Evolutionary conservation across 2,329 filamentous ascomycete species (phyloP), one percentile per base, ranked within the genome.

Genomic region (Ceratocystis albifundus): DNA sequence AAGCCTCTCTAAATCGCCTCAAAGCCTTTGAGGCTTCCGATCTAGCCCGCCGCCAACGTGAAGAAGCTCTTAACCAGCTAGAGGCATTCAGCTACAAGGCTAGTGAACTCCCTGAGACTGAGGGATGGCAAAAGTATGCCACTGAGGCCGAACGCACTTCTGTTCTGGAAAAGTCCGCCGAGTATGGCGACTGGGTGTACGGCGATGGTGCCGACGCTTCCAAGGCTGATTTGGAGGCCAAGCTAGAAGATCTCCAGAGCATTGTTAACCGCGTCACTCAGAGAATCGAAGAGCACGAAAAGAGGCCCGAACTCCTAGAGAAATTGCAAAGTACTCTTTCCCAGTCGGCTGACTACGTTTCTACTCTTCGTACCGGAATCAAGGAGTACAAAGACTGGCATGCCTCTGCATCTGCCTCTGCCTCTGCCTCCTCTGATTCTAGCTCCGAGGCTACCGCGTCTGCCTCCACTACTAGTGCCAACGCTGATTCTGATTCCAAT

Each of bases 21-120:
- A 82, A 85, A 71, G 87, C 90, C 3, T 97, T 99, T 71, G 90
- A 95, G 70, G 80, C 83, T 30, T 96, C 93, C 1, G 94, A 99
- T 76, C 84, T 83, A 70, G 84, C 88, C 32, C 88, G 92, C 63
- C 77, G 85, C 45, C 79, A 85, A 67, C 85, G 92, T 41, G 92
- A 96, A 74, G 93, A 96, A 74, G 85, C 89, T 0, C 79, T 96
- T 67, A 99, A 97, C 76, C 88, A 89, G 70, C 84, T 99, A n/a
- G 94, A 99, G 76, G 87, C 83, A 12, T 97, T 88, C 75, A 96
- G 93, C 15, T 99, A 99, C 80, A 88, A 86, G 72, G 84, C 89
- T 32, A 87, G 91, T 30, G 91, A 96, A 74, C 81, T 96, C 57
- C 80, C 96, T 1, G 87, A 90, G 53, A 87, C 88, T 68, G 85